These are phyloP conservation scores for Monilinia aucupariae DNA, from an alignment of 2,329 filamentous ascomycete genomes.

Conservation along the genomic window DNA sequence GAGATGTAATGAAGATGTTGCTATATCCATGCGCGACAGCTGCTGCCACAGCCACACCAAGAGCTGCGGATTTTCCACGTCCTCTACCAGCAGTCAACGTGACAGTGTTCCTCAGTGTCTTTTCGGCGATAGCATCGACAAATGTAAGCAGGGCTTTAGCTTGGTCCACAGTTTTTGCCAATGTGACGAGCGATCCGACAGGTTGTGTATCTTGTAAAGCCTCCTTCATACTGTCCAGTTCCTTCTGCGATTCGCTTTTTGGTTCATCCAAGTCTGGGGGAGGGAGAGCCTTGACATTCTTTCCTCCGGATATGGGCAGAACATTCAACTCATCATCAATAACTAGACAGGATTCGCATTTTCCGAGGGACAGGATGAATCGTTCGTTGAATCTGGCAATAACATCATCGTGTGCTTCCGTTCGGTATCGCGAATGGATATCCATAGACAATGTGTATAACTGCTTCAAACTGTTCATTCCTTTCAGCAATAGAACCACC, in stretches of 20 bases:
- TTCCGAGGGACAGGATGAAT: constrained; percentile 91
- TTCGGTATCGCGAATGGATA: constrained; percentile 91
- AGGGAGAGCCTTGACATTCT: constrained; percentile 77
- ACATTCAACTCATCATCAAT: constrained; percentile 98
- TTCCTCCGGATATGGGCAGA: constrained; percentile 90
- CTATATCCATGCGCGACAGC: constrained; percentile 95
- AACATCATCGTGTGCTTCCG: constrained; percentile 92
- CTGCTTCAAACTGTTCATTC: constrained; percentile 95
- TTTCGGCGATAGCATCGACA: constrained; percentile 92
- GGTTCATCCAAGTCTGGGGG: constrained; percentile 68
- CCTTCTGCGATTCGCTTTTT: constrained; percentile 64
- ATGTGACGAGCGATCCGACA: constrained; percentile 73
- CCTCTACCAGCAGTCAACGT: constrained; percentile 89
- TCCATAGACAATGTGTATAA: constrained; percentile 97
- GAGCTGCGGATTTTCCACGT: constrained; percentile 91
- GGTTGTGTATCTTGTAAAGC: constrained; percentile 79
- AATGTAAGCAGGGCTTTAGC: constrained; percentile 96
- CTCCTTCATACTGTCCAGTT: constrained; percentile 84
- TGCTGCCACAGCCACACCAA: constrained; percentile 89
- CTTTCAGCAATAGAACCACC: constrained; percentile 85
- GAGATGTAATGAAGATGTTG: constrained; percentile 98
- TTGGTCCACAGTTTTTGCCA: constrained; percentile 89
- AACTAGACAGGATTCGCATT: constrained; percentile 89
- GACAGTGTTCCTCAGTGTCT: constrained; percentile 89
- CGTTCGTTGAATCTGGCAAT: constrained; percentile 96